Base-by-base conservation (phyloP, 192 early-diverging fungal species). In the Kickxella alabastrina region DNA sequence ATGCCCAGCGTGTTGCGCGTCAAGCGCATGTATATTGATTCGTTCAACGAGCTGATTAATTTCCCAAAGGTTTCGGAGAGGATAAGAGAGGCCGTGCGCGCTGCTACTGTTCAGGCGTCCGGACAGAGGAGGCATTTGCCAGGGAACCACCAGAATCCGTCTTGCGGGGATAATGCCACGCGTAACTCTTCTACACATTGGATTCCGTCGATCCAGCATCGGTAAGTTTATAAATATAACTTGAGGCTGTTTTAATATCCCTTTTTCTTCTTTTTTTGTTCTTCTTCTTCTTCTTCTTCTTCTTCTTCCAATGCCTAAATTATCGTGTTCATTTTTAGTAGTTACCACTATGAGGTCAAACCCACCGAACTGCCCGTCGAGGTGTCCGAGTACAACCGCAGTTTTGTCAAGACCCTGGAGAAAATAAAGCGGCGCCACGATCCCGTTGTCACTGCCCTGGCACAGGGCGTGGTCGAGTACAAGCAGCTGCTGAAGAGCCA, bases 1-100 rank as follows among this genome's bases (percentile, higher is more conserved):
- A 98, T 95, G 95, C 87, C 86, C 9, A 90, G 89, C 21, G 88
- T 98, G 44, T 61, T 83, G 31, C 80, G 83, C n/a, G 95, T 98
- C 25, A 92, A 93, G 65, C 80, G 92, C 62, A 93, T 91, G 95
- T 98, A 98, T 70, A 87, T 90, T 26, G 89, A 93, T 43, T 90
- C 87, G 39, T 93, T 92, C 72, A 78, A 87, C 74, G 65, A 78
- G 50, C 64, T 71, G 15, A 63, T 64, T 42, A 65, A 71, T 21
- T 67, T 71, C 15, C 61, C 68, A 0, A 61, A 59, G n/a, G 62
- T 67, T 22, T 55, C 62, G 10, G 59, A 65, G 23, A 49, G 65
- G 23, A 66, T 77, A 14, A 61, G 65, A n/a, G 58, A 59, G 0
- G 75, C 75, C 0, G 62, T 69, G 22, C 61, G 57, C 31, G 26